Conservation (phyloP, 768 basidiomycete species). For the Serendipita sp. region DNA sequence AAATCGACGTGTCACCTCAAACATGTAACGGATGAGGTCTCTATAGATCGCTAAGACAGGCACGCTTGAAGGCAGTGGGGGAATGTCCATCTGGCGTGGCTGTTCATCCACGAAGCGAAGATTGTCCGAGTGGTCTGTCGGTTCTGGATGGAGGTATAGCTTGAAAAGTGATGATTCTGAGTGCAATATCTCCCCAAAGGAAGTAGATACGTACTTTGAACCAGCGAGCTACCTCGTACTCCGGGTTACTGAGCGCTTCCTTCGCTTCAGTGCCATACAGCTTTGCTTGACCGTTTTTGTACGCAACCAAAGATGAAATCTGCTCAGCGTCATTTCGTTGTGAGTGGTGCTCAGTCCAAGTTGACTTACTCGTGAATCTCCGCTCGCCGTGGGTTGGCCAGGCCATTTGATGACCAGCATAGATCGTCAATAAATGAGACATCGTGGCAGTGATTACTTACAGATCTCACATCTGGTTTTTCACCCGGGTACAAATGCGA, state of each 20-base stretch:
- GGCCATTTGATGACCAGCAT: neutral
- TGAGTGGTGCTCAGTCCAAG: neutral
- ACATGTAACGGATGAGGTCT: neutral
- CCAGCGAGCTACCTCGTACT: neutral
- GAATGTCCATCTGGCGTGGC: neutral
- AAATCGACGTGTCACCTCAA: neutral
- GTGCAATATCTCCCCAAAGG: neutral
- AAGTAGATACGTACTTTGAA: neutral
- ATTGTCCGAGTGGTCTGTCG: too few relatives aligned
- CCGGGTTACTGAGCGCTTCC: neutral
- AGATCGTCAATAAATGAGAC: neutral
- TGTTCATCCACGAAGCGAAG: too few relatives aligned
- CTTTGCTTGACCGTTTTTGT: neutral
- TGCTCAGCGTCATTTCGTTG: neutral
- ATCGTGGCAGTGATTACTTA: neutral
- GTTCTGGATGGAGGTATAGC: too few relatives aligned
- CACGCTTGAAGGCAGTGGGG: neutral
- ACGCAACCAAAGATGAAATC: neutral
- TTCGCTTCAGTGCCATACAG: neutral
- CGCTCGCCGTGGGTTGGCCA: neutral
- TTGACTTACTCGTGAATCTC: neutral
- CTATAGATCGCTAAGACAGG: neutral
- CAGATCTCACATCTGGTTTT: neutral
- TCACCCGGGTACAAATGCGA: neutral
- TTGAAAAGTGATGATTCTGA: neutral